phyloP scores from a whole-genome alignment of 23 red algal species.

The Agarophyton chilense region DNA sequence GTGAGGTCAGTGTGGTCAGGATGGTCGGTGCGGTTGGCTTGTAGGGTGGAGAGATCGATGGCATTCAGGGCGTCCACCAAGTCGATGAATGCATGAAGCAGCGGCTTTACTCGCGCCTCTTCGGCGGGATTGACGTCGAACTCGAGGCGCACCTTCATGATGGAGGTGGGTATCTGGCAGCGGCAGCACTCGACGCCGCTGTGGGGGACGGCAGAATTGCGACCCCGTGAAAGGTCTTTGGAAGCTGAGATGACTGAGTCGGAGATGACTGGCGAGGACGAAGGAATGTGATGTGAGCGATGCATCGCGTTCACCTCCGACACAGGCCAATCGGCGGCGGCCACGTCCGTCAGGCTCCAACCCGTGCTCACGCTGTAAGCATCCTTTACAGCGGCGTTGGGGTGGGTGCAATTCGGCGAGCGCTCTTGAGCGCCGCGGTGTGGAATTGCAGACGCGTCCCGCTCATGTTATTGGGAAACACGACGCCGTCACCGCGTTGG shows the following conservation, averaged over 20 bases:
- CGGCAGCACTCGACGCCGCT: neutral
- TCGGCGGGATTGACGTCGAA: conserved; percentile 28
- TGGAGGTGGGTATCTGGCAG: neutral
- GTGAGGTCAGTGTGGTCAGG: too few relatives aligned
- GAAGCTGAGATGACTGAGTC: too few relatives aligned
- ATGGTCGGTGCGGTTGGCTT: neutral
- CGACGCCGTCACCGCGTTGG: too few relatives aligned
- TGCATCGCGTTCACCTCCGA: neutral
- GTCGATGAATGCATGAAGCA: neutral
- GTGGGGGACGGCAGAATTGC: neutral
- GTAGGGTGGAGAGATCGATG: neutral
- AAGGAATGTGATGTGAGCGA: too few relatives aligned
- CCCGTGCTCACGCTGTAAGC: too few relatives aligned
- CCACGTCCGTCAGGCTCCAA: neutral
- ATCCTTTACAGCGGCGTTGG: too few relatives aligned
- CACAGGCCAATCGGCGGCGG: neutral
- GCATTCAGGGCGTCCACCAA: conserved; percentile 9
- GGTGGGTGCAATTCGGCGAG: too few relatives aligned
- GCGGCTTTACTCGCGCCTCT: neutral
- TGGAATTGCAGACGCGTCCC: too few relatives aligned
- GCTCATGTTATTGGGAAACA: too few relatives aligned
- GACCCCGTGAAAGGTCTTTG: too few relatives aligned
- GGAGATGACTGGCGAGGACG: too few relatives aligned
- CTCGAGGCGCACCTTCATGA: conserved; percentile 34
- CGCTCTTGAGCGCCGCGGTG: too few relatives aligned